Percentiles rank a stretch among this genome's conserved stretches.
Evolutionary conservation across 352 stramenopile species (phyloP).

Genomic region (Phytopythium boreale): DNA sequence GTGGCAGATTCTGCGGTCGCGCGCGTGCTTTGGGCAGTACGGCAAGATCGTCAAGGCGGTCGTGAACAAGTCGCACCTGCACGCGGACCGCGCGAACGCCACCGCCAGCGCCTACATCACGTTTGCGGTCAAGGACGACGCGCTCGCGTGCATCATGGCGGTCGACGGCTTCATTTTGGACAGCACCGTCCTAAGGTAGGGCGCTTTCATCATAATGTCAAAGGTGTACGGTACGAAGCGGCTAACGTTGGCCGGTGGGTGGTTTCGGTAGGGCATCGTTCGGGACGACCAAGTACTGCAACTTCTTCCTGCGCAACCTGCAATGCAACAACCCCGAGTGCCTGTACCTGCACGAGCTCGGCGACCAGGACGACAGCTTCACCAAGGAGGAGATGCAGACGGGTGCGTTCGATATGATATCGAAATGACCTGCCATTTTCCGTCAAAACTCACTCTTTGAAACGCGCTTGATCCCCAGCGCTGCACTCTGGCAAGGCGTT

Average conservation of each 20-base stretch:
- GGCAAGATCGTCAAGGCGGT: slow-evolving; percentile 93
- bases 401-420: slow-evolving; percentile 24
- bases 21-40: slow-evolving; percentile 93
- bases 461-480: slow-evolving; percentile 18
- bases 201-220: too few relatives aligned
- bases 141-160: slow-evolving; percentile 87
- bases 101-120: slow-evolving; percentile 93
- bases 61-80: slow-evolving; percentile 86
- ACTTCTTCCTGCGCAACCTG: slow-evolving; percentile 90
- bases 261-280: slow-evolving; percentile 75
- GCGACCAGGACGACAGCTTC: slow-evolving; percentile 91
- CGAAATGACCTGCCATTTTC: background rate
- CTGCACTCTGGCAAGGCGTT: slow-evolving; percentile 78
- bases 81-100: slow-evolving; percentile 60
- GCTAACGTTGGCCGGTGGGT: background rate
- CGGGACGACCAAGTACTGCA: slow-evolving; percentile 96
- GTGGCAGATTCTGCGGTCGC: slow-evolving; percentile 64
- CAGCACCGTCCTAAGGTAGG: slow-evolving; percentile 60
- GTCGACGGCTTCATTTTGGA: slow-evolving; percentile 91
- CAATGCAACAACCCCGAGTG: slow-evolving; percentile 94
- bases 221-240: too few relatives aligned
- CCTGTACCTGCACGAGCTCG: slow-evolving; percentile 93
- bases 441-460: background rate
- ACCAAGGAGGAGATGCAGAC: slow-evolving; percentile 94
- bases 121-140: slow-evolving; percentile 90